Conservation (phyloP, 1,284 basidiomycete species). For the Tilletia setariae region DNA sequence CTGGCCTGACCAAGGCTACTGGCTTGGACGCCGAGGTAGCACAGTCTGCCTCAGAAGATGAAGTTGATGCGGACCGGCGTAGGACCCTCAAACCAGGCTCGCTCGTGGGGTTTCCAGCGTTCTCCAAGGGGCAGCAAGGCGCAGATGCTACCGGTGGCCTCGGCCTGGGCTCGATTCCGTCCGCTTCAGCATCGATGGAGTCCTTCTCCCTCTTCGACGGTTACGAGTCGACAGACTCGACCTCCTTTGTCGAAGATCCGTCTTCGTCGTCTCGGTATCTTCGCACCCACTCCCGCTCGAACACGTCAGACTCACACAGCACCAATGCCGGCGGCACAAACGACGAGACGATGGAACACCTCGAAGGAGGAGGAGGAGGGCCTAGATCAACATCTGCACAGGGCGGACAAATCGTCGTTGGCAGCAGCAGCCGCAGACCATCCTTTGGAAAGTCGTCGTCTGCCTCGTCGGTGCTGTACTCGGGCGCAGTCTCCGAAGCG, state of each 20-base stretch:
- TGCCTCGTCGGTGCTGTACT: conserved; percentile 7
- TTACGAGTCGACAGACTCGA: conserved; percentile 11
- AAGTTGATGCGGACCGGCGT: not conserved
- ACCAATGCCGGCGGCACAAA: not conserved
- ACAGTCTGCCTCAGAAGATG: not conserved
- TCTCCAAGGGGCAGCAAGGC: not conserved
- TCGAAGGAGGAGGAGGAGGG: too few relatives aligned
- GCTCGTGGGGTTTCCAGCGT: not conserved
- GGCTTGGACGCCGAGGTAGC: not conserved
- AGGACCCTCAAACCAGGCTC: conserved; percentile 8
- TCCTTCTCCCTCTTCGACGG: conserved; percentile 12
- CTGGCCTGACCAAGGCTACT: not conserved
- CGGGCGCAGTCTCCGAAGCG: not conserved
- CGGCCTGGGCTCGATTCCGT: conserved; percentile 2
- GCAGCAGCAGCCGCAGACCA: too few relatives aligned
- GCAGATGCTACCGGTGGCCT: not conserved
- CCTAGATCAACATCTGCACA: too few relatives aligned
- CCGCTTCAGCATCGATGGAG: conserved; percentile 11
- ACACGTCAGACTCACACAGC: not conserved
- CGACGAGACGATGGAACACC: not conserved
- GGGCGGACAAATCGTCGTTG: too few relatives aligned
- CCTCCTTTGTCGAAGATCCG: not conserved
- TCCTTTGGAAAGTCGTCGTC: not conserved
- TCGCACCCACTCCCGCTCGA: not conserved
- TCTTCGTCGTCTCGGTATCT: not conserved